Base-by-base conservation (phyloP, 2,329 filamentous ascomycete species). In the Fusarium sp. region DNA sequence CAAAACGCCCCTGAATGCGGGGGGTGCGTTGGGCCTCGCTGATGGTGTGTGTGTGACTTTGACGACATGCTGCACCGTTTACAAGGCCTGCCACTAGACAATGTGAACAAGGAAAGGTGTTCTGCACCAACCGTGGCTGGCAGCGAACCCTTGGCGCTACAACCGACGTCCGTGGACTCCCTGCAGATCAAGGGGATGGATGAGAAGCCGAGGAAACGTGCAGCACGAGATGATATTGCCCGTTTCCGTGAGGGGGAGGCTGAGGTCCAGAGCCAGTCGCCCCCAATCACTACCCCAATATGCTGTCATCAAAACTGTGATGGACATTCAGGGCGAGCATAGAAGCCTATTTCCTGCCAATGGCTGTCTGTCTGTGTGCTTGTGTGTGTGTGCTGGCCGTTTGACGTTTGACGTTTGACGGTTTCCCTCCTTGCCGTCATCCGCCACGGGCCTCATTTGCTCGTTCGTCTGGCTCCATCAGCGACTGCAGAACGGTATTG, bases 41-140 rank as follows among this genome's bases (percentile, higher is more conserved):
- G 45, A 24, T 29, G 47, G 47, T 20, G 27, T 42, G 47, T 35
- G 47, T 45, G 62, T 35, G 62, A 64, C 62, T 38, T 27, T 64
- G 62, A 31, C 69, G 65, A 72, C 70, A 74, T 70, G 69, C 62
- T 74, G 60, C 62, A 74, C 69, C 65, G 72, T 74, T 72, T 67
- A 34, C 50, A 66, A 24, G 56, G 45, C 57, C 29, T 58, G 45
- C 38, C 14, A 22, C 64, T 59, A 66, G 71, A 70, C 72, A 74
- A 74, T 74, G 74, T 42, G 57, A 52, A 72, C 57, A 72, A 45
- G 68, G 69, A 45, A 72, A 40, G 68, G 65, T 62, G 27, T 72
- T 75, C 72, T 72, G 42, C 72, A 72, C 72, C 68, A 59, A 72
- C 68, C 34, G 68, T 74, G 65, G 62, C 71, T 74, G 52, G 40